These are phyloP conservation scores for Aspergillus arachidicola DNA, from an alignment of 2,329 filamentous ascomycete genomes.

Conservation along the genomic window DNA sequence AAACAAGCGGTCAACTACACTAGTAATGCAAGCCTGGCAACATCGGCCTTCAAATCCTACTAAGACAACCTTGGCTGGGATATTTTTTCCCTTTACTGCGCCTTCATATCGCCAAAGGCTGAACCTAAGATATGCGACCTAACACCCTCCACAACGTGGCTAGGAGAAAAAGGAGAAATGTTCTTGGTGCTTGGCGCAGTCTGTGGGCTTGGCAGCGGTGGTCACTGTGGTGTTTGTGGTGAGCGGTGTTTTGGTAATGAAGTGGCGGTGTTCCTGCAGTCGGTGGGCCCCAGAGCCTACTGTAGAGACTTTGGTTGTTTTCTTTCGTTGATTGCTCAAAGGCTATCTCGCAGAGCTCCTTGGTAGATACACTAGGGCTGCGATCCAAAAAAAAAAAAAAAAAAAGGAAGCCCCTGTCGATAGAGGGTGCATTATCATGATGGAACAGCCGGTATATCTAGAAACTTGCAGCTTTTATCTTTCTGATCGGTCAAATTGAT, in stretches of 20 bases:
- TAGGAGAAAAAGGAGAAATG: slow-evolving; percentile 19
- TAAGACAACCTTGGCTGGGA: slow-evolving; percentile 5
- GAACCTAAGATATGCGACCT: slow-evolving; percentile 14
- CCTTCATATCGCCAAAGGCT: slow-evolving; percentile 15
- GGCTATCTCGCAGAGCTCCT: slow-evolving; percentile 11
- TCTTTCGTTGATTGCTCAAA: slow-evolving; percentile 6
- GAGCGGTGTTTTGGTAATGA: slow-evolving; percentile 12
- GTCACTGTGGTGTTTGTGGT: slow-evolving; percentile 14
- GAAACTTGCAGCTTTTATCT: neutral
- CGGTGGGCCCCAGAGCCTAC: slow-evolving; percentile 9
- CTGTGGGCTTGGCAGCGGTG: slow-evolving; percentile 20
- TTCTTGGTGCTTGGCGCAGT: slow-evolving; percentile 24
- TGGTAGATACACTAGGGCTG: neutral
- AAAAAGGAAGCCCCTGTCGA: neutral
- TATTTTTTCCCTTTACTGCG: slow-evolving; percentile 1
- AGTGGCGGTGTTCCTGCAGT: slow-evolving; percentile 29
- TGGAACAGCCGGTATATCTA: neutral
- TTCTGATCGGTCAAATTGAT: neutral
- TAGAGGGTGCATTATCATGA: neutral
- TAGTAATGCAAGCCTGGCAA: slow-evolving; percentile 1
- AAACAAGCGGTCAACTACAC: slow-evolving; percentile 4
- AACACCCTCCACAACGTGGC: slow-evolving; percentile 25
- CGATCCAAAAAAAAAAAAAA: neutral
- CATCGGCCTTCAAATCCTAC: neutral
- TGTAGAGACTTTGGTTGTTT: slow-evolving; percentile 4